These are phyloP conservation scores for Boletus rex-veris DNA, from an alignment of 768 basidiomycete species.

Conservation along the genomic window DNA sequence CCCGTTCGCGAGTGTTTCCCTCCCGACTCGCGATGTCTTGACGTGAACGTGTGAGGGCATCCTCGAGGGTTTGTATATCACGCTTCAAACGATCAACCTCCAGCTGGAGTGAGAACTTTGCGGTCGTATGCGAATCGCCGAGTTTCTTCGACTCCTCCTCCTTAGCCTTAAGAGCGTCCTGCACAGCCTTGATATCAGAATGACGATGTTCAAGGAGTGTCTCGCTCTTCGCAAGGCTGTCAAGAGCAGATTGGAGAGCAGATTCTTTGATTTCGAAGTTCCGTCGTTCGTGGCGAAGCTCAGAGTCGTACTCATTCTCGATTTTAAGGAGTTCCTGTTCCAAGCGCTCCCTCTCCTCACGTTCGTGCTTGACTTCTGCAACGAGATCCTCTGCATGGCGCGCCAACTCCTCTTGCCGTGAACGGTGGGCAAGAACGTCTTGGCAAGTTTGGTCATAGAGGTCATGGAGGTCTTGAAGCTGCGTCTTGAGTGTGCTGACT, in stretches of 20 bases:
- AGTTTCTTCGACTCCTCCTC: constrained; percentile 76
- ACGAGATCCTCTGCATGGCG: constrained; percentile 71
- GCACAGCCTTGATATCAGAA: constrained; percentile 68
- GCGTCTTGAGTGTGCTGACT: constrained; percentile 56
- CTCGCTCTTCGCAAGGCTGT: constrained; percentile 60
- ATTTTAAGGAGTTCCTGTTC: constrained; percentile 53
- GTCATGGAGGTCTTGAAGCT: constrained; percentile 63
- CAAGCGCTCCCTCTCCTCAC: constrained; percentile 49
- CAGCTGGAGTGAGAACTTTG: constrained; percentile 82
- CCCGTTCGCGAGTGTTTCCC: constrained; percentile 61
- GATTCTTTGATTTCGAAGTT: constrained; percentile 68
- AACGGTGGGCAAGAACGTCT: constrained; percentile 65
- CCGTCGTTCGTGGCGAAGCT: constrained; percentile 57
- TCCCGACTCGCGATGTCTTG: constrained; percentile 70
- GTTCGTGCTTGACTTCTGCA: constrained; percentile 56
- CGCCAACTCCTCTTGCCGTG: constrained; percentile 75
- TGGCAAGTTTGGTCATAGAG: constrained; percentile 59
- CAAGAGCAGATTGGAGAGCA: constrained; percentile 58
- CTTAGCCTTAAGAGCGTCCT: constrained; percentile 62
- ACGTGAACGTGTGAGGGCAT: constrained; percentile 68
- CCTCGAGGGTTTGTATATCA: constrained; percentile 77
- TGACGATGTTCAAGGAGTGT: constrained; percentile 69
- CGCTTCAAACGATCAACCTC: constrained; percentile 85
- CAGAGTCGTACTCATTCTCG: constrained; percentile 62
- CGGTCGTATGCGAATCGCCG: constrained; percentile 81